phyloP scores from a whole-genome alignment of 225 moss, liverwort and hornwort genomes.

The Sphagnum tenellum region DNA sequence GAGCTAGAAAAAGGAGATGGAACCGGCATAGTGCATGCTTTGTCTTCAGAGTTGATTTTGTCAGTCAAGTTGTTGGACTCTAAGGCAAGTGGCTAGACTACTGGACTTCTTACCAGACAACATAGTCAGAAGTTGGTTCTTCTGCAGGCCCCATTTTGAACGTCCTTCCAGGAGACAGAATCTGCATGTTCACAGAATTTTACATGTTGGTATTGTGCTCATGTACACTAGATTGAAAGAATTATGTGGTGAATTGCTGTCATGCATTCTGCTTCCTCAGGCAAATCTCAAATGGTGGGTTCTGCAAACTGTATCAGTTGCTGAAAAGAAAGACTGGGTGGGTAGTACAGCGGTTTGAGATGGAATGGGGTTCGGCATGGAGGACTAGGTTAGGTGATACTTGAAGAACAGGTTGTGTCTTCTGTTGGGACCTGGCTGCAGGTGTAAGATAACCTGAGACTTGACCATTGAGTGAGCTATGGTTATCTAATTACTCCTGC shows the following conservation, averaged over 20 bases:
- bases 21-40: conserved; percentile 10
- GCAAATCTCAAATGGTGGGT: no score
- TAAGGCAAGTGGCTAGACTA: conserved; percentile 25
- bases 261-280: not conserved
- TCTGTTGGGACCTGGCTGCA: conserved; percentile 24
- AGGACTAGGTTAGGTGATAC: not conserved
- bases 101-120: not conserved
- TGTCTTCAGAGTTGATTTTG: conserved; percentile 27
- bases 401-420: conserved; percentile 7
- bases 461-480: conserved; percentile 11
- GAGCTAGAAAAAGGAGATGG: conserved; percentile 27
- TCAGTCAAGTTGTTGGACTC: conserved; percentile 48
- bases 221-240: not conserved
- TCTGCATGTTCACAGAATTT: no score
- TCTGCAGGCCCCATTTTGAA: not conserved
- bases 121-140: not conserved
- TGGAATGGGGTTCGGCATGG: not conserved
- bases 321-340: not conserved
- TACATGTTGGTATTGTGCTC: no score
- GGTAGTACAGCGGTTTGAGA: not conserved
- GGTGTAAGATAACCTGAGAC: conserved; percentile 14
- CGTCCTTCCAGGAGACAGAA: no score
- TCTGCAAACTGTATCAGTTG: no score
- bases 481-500: conserved; percentile 20
- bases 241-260: not conserved